Evolutionary conservation across 257 asterid species (phyloP).

Genomic region (Misopates orontium): DNA sequence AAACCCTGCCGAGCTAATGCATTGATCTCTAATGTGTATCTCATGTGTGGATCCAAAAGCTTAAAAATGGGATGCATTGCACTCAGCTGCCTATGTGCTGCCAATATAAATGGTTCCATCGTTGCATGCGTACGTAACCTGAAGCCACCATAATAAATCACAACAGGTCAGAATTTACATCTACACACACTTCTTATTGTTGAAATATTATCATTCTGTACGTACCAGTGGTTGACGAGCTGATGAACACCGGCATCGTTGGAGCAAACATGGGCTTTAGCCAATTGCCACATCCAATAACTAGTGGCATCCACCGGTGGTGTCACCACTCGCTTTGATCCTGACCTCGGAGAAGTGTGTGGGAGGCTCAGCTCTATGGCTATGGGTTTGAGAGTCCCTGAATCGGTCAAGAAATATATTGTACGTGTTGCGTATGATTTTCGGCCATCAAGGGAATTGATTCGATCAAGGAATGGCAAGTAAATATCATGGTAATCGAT

Average conservation of each 20-base stretch:
- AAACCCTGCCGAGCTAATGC: slow-evolving; percentile 83
- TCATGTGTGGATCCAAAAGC: slow-evolving; percentile 97
- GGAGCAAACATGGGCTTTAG: slow-evolving; percentile 91
- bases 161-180: background rate
- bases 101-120: slow-evolving; percentile 85
- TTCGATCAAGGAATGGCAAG: slow-evolving; percentile 73
- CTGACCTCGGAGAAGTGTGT: slow-evolving; percentile 40
- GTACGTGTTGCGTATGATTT: slow-evolving; percentile 91
- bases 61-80: slow-evolving; percentile 93
- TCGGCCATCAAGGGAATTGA: slow-evolving; percentile 86
- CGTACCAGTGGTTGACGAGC: slow-evolving; percentile 94
- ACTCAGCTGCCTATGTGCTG: slow-evolving; percentile 92
- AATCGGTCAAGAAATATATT: slow-evolving; percentile 62
- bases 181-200: too few relatives aligned
- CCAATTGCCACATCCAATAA: slow-evolving; percentile 86
- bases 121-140: slow-evolving; percentile 95
- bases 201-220: too few relatives aligned
- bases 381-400: slow-evolving; percentile 79
- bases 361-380: slow-evolving; percentile 95
- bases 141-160: background rate
- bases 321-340: slow-evolving; percentile 67
- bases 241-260: slow-evolving; percentile 99
- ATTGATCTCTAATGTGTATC: slow-evolving; percentile 90
- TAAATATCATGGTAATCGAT: slow-evolving; percentile 85
- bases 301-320: slow-evolving; percentile 76